A percentile compares a stretch with the other conserved stretches of the same genome.
phyloP scores from a whole-genome alignment of 2,329 filamentous ascomycete genomes.

The Neoscytalidium dimidiatum region DNA sequence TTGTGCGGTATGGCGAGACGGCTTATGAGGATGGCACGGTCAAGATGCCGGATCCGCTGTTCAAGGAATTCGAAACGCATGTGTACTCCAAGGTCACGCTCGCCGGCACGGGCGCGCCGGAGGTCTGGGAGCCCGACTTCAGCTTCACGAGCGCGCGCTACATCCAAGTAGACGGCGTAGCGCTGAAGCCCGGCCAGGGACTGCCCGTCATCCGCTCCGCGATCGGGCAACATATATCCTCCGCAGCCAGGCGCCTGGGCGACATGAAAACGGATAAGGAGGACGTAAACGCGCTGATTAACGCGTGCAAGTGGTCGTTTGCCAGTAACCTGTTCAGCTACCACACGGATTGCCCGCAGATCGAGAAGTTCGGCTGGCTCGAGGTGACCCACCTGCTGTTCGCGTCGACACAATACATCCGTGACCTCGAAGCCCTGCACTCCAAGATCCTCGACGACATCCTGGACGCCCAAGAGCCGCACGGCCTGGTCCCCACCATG shows the following conservation, averaged over 20 bases:
- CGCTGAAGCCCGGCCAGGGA: constrained; percentile 25
- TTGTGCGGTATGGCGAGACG: constrained; percentile 35
- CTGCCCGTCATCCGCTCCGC: constrained; percentile 40
- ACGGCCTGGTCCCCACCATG: constrained; percentile 50
- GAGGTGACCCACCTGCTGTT: constrained; percentile 51
- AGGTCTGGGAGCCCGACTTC: constrained; percentile 45
- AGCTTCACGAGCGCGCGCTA: constrained; percentile 46
- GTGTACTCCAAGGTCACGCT: constrained; percentile 45
- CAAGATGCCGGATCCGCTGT: constrained; percentile 45
- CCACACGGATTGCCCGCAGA: constrained; percentile 42
- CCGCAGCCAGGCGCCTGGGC: constrained; percentile 40
- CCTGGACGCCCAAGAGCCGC: constrained; percentile 47
- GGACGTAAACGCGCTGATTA: constrained; percentile 45
- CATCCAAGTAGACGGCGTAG: constrained; percentile 44
- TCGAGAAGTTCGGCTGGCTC: constrained; percentile 51
- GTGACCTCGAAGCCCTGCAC: constrained; percentile 50
- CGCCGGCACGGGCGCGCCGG: constrained; percentile 29
- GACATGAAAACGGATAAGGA: constrained; percentile 43
- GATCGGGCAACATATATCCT: constrained; percentile 43
- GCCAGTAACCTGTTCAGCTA: constrained; percentile 31
- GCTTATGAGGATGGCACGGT: constrained; percentile 35
- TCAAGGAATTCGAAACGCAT: constrained; percentile 39
- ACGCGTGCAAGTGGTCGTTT: constrained; percentile 50
- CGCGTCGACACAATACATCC: constrained; percentile 49
- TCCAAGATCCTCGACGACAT: constrained; percentile 52